Conservation (phyloP, 176 grass and related monocot species). For the Calamus simplicifolius region DNA sequence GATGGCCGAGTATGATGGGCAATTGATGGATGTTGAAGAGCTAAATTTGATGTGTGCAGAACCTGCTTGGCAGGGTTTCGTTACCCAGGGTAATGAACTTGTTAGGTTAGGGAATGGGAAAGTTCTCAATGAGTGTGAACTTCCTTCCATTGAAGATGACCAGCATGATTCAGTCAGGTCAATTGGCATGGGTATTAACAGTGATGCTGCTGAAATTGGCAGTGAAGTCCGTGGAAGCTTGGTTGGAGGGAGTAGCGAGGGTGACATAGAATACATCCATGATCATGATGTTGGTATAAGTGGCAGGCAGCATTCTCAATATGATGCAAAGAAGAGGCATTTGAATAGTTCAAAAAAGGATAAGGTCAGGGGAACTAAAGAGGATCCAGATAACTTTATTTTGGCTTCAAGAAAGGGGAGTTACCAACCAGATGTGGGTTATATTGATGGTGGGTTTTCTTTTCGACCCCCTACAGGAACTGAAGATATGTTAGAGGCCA, state of each 20-base stretch:
- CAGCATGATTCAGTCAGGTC: conserved; percentile 95
- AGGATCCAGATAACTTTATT: conserved; percentile 29
- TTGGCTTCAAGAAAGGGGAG: conserved; percentile 30
- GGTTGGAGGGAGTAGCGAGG: conserved; percentile 97
- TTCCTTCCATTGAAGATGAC: conserved; percentile 89
- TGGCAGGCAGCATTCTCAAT: conserved; percentile 46
- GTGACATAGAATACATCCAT: conserved; percentile 66
- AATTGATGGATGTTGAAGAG: conserved; percentile 85
- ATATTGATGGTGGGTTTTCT: conserved; percentile 52
- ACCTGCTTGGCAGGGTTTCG: conserved; percentile 94
- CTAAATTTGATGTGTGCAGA: conserved; percentile 95
- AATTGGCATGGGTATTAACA: conserved; percentile 88
- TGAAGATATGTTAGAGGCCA: conserved; percentile 33
- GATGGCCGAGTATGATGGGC: conserved; percentile 80
- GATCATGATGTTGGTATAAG: conserved; percentile 52
- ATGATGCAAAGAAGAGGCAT: conserved; percentile 35
- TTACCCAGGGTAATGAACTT: conserved; percentile 80
- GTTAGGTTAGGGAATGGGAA: conserved; percentile 77
- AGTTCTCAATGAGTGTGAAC: conserved; percentile 41
- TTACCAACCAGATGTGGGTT: conserved; percentile 30
- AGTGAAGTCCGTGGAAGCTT: conserved; percentile 96
- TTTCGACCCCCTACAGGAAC: conserved; percentile 66
- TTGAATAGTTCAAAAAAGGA: conserved; percentile 19
- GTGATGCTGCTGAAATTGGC: conserved; percentile 93
- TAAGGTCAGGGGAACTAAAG: conserved; percentile 36